Base-by-base conservation (phyloP, 2,329 filamentous ascomycete genomes). In the Thelonectria blattea region DNA sequence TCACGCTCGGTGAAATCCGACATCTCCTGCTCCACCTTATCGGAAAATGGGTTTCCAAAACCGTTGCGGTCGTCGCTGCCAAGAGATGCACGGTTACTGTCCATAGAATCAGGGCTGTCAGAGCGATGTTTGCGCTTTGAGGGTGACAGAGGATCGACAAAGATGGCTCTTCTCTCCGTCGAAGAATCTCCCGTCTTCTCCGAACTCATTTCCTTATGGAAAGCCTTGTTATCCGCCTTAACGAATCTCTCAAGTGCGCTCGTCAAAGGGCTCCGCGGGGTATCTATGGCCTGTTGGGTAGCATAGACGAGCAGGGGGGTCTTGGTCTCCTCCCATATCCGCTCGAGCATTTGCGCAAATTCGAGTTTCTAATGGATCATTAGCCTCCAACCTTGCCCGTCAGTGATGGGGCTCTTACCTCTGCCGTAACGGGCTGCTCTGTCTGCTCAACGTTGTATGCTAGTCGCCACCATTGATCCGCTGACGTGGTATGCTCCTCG, bases 381-480 rank as follows among this genome's bases (percentile, higher is more conserved):
- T 57, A 71, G 50, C 9, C 39, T 3, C 15, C 10, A 10, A n/a
- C 15, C 11, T 9, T 15, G 15, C 37, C 42, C 14, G 27, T 20
- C 10, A 15, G n/a, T 24, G 12, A 43, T 30, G 20, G 14, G 9
- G 7, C 5, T 47, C 76, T 52, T 76, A 85, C 84, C 78, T 85
- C 81, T 15, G 80, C 74, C 63, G 75, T 79, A 27, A 82, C 74
- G n/a, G 82, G 79, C 49, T 37, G 34, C 3, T 76, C 73, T 6
- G 74, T 66, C 11, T 77, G 77, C 15, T 73, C 67, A 12, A 75
- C 68, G 20, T 71, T 69, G 62, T 80, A 83, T 37, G 79, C 74
- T 47, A 86, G 73, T 63, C 79, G 80, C 84, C 84, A 87, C 84
- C 84, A 87, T 67, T 85, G 83, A 53, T 85, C 83, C 15, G 62